Evolutionary conservation across 345 rosid genomes (phyloP), one percentile per base, ranked within the genome.

Genomic region (Raphanus raphanistrum): DNA sequence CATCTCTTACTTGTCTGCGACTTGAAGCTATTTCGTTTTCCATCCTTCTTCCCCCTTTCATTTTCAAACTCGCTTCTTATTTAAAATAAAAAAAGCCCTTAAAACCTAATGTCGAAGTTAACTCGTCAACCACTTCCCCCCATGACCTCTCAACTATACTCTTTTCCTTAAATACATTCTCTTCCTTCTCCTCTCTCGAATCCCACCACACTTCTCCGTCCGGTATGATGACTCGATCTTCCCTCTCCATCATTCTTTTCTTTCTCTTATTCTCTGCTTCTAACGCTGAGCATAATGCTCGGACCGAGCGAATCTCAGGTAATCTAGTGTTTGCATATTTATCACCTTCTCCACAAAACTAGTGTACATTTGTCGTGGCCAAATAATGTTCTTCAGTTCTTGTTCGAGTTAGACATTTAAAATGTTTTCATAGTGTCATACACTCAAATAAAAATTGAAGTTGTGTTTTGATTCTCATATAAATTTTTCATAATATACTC

Each of bases 221-320:
- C 15, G 74, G 45, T 70, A 91, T 88, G 93, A 66, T 45, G 85
- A 41, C 13, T 25, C 82, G 64, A 8, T 21, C 71, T 68, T 85
- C 74, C 87, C 75, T 77, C 82, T 29, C 83, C 71, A 66, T 66
- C 64, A 55, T 82, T 65, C 36, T 88, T 29, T 81, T 77, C 29
- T 55, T 70, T 33, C 71, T 77, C 69, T 66, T 80, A 50, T 66
- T 65, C 66, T 55, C 62, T 48, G 50, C 77, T 67, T 70, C 75
- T 28, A 76, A n/a, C 28, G 82, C 89, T 61, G 78, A 90, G 25
- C 85, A 72, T 43, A 81, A 69, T 36, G 81, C 72, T 32, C 88
- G 86, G 8, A 93, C 91, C 0, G 97, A 90, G 83, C 79, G 94
- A 15, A 93, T 90, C 84, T 89, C 98, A 66, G 98, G 96, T 48